Conservation (phyloP, 1,284 basidiomycete species). For the Pholiota adiposa region DNA sequence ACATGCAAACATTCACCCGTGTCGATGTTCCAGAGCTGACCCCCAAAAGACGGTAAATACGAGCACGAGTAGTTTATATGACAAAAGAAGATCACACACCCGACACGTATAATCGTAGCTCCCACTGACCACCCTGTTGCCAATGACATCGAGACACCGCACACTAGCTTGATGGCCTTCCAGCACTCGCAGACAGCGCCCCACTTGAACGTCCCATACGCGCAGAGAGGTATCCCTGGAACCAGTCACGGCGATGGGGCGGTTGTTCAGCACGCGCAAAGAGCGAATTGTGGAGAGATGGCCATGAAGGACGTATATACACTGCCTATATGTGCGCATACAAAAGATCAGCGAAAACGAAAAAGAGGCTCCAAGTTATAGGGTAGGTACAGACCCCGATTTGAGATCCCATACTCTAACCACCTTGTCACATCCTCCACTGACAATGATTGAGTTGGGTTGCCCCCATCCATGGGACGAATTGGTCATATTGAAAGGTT, state of each 20-base stretch:
- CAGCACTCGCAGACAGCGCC: constrained; percentile 71
- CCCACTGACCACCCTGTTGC: constrained; percentile 82
- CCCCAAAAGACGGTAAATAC: constrained; percentile 5
- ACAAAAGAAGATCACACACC: constrained; percentile 45
- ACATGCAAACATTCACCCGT: constrained; percentile 86
- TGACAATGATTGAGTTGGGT: constrained; percentile 77
- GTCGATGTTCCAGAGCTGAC: constrained; percentile 82
- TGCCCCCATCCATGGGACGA: constrained; percentile 64
- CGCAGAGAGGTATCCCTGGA: constrained; percentile 87
- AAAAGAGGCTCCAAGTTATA: background rate
- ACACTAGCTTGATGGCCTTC: constrained; percentile 86
- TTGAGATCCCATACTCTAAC: constrained; percentile 92
- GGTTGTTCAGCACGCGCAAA: constrained; percentile 84
- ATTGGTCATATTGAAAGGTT: constrained; percentile 67
- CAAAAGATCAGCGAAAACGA: background rate
- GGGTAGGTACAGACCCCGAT: constrained; percentile 67
- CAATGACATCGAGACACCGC: constrained; percentile 87
- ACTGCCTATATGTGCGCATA: constrained; percentile 51
- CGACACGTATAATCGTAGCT: constrained; percentile 89
- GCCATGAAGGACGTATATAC: constrained; percentile 81
- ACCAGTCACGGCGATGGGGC: constrained; percentile 82
- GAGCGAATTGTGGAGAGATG: constrained; percentile 94
- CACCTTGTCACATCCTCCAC: constrained; percentile 90
- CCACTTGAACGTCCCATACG: constrained; percentile 93
- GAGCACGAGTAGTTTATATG: constrained; percentile 1